Evolutionary conservation across 2,329 filamentous ascomycete species (phyloP).

Genomic region (Botryotinia calthae): DNA sequence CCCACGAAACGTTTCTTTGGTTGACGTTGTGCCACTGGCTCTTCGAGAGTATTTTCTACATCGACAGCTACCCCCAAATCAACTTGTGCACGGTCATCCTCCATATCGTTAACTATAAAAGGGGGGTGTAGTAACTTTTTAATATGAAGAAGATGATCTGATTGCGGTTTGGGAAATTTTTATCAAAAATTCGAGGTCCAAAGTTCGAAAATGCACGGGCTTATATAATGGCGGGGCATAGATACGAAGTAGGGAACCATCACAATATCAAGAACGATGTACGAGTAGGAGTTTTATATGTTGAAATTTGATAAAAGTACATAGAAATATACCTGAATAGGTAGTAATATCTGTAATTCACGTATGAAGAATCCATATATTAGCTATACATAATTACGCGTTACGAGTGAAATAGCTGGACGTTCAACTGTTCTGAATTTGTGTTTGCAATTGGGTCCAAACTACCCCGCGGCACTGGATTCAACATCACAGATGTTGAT

Average conservation of each 20-base stretch:
- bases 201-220: background rate
- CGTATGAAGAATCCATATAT: background rate
- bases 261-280: background rate
- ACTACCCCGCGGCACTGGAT: background rate
- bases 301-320: background rate
- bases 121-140: background rate
- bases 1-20: constrained; percentile 94
- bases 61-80: constrained; percentile 69
- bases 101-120: constrained; percentile 51
- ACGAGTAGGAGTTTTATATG: background rate
- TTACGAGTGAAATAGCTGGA: background rate
- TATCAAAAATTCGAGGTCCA: background rate
- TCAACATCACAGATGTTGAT: too few species aligned
- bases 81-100: constrained; percentile 68
- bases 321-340: background rate
- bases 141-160: background rate
- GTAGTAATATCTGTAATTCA: background rate
- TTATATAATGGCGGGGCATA: background rate
- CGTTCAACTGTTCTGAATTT: background rate
- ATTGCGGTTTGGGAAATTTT: background rate
- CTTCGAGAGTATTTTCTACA: constrained; percentile 56
- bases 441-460: background rate
- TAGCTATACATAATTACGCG: background rate
- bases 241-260: background rate
- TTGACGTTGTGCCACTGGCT: constrained; percentile 54